Conservation (phyloP, 345 rosid species). For the Limnanthes douglasii region DNA sequence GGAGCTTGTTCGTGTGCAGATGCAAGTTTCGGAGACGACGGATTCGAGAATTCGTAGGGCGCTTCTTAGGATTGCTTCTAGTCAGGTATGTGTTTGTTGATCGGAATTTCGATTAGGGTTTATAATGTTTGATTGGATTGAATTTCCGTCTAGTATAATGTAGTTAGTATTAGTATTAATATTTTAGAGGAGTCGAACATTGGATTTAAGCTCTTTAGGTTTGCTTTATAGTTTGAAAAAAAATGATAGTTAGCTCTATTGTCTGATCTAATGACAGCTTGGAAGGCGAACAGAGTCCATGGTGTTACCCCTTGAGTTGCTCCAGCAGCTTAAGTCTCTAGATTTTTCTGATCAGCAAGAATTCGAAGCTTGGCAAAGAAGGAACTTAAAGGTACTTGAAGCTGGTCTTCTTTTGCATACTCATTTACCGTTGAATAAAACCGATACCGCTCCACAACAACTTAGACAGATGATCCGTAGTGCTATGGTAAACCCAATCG, state of each 20-base stretch:
- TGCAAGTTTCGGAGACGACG: constrained; percentile 64
- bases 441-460: constrained; percentile 29
- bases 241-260: too few relatives aligned
- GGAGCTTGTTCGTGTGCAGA: constrained; percentile 66
- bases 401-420: constrained; percentile 79
- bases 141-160: constrained; percentile 1
- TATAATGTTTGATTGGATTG: background rate
- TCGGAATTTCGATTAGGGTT: constrained; percentile 1
- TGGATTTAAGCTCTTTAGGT: too few relatives aligned
- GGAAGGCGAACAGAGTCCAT: constrained; percentile 69
- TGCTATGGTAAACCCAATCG: constrained; percentile 45
- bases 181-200: too few relatives aligned
- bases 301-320: constrained; percentile 79
- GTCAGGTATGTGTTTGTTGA: constrained; percentile 39
- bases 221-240: too few relatives aligned
- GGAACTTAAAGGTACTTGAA: constrained; percentile 75
- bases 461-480: constrained; percentile 40
- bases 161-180: too few relatives aligned
- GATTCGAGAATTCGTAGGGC: constrained; percentile 88
- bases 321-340: constrained; percentile 63
- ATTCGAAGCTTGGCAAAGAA: constrained; percentile 71
- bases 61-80: constrained; percentile 65
- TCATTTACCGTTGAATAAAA: constrained; percentile 36
- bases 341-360: constrained; percentile 71
- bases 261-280: constrained; percentile 34